phyloP scores from a whole-genome alignment of 306 rosid genomes.

The Echinosophora koreensis region DNA sequence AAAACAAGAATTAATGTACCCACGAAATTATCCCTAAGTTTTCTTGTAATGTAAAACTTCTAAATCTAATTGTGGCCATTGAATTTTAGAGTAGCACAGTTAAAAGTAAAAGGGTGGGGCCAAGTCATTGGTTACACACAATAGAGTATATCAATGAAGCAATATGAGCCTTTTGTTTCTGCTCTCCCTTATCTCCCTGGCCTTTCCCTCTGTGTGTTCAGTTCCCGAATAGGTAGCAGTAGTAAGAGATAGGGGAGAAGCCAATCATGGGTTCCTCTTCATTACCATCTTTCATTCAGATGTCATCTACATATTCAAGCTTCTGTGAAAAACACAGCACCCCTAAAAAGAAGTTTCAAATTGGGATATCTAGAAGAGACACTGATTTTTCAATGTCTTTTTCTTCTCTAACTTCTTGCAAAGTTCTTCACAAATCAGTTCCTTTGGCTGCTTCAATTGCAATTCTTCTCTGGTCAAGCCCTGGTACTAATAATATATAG shows the following conservation, averaged over 20 bases:
- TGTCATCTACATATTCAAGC: constrained; percentile 42
- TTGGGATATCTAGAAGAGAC: constrained; percentile 31
- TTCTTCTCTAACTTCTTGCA: constrained; percentile 45
- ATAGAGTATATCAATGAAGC: background rate
- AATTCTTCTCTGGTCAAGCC: constrained; percentile 75
- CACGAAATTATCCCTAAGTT: too few relatives aligned
- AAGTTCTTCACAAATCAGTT: constrained; percentile 61
- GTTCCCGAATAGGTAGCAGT: background rate
- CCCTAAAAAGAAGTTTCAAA: constrained; percentile 47
- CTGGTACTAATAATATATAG: constrained; percentile 56
- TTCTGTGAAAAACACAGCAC: constrained; percentile 43
- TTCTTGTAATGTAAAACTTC: too few relatives aligned
- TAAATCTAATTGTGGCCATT: too few relatives aligned
- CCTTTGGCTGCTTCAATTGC: constrained; percentile 82
- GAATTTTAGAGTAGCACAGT: too few relatives aligned
- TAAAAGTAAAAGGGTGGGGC: background rate
- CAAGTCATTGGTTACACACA: background rate
- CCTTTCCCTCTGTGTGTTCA: background rate
- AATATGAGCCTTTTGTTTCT: constrained; percentile 46
- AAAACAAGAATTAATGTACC: too few relatives aligned
- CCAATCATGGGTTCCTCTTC: constrained; percentile 71
- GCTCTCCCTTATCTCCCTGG: constrained; percentile 47
- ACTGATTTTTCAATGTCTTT: constrained; percentile 34
- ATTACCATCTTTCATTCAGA: constrained; percentile 55
- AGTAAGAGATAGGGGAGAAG: constrained; percentile 44